Evolutionary conservation across 192 early-diverging fungal species (phyloP).

Genomic region (Gaertneriomyces sp.): DNA sequence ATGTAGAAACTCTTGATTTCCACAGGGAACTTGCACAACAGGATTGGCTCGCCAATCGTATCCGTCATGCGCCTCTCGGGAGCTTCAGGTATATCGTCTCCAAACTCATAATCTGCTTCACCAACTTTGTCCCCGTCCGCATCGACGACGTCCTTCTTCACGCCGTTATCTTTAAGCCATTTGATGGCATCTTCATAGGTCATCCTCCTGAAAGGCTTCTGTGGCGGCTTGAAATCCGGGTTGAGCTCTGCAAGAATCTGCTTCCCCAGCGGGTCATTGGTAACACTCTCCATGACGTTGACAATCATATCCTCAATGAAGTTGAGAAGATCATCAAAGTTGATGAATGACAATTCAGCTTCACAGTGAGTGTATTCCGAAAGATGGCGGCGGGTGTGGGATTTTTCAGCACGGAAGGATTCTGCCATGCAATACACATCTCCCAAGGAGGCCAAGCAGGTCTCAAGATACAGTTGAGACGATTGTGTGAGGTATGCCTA

Average conservation of each 20-base stretch:
- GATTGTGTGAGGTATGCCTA: conserved; percentile 96
- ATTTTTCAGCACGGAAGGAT: conserved; percentile 97
- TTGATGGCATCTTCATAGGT: conserved; percentile 92
- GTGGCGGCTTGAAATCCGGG: conserved; percentile 78
- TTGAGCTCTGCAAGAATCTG: conserved; percentile 84
- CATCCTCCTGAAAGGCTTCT: conserved; percentile 91
- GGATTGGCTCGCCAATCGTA: conserved; percentile 89
- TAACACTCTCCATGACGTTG: conserved; percentile 66
- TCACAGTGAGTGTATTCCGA: conserved; percentile 92
- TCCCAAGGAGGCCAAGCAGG: conserved; percentile 88
- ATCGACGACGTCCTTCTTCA: conserved; percentile 69
- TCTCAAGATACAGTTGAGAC: conserved; percentile 98
- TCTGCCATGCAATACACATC: conserved; percentile 95
- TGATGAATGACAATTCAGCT: conserved; percentile 92
- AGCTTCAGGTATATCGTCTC: conserved; percentile 98
- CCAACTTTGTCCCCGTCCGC: conserved; percentile 69
- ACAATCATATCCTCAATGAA: conserved; percentile 81
- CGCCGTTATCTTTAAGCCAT: conserved; percentile 86
- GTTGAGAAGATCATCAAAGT: conserved; percentile 84
- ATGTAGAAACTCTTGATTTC: conserved; percentile 99
- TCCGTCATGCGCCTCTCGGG: conserved; percentile 99
- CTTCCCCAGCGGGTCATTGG: conserved; percentile 69
- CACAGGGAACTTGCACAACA: conserved; percentile 93
- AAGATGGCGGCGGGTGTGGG: conserved; percentile 93
- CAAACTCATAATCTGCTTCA: conserved; percentile 79